Conservation (phyloP, 768 basidiomycete species). For the Chalciporus pseudorubinellus region DNA sequence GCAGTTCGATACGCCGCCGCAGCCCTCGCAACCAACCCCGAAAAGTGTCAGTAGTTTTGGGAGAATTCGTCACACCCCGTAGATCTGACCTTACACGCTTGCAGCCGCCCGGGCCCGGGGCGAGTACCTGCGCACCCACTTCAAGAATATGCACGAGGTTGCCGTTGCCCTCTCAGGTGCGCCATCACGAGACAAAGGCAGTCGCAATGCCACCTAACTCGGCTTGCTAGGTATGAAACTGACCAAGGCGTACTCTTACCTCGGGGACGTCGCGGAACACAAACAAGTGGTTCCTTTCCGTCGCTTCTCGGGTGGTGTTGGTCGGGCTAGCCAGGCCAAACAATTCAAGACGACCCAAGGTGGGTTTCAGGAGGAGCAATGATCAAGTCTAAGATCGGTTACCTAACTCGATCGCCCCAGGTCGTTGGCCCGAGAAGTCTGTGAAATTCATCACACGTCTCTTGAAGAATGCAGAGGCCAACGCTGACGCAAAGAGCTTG, state of each 20-base stretch:
- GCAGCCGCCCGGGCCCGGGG: constrained; percentile 89
- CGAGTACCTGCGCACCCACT: constrained; percentile 98
- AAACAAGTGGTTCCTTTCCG: constrained; percentile 97
- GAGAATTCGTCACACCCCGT: neutral
- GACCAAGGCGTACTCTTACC: constrained; percentile 93
- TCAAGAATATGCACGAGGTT: constrained; percentile 99
- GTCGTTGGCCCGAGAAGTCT: constrained; percentile 99
- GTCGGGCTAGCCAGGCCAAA: constrained; percentile 91
- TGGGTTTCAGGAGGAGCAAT: constrained; percentile 39
- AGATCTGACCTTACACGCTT: constrained; percentile 12
- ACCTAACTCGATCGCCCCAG: constrained; percentile 39
- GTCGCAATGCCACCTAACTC: constrained; percentile 1
- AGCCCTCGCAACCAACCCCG: constrained; percentile 84
- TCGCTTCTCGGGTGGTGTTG: constrained; percentile 92
- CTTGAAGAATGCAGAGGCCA: constrained; percentile 98
- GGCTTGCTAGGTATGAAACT: constrained; percentile 73
- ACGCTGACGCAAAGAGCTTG: constrained; percentile 96
- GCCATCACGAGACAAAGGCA: neutral
- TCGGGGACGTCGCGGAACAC: constrained; percentile 92
- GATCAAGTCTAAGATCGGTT: neutral
- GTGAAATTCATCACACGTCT: constrained; percentile 92
- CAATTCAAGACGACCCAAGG: constrained; percentile 97
- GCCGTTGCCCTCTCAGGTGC: constrained; percentile 89
- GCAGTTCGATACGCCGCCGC: constrained; percentile 93
- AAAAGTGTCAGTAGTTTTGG: constrained; percentile 74